phyloP scores from a whole-genome alignment of 2,329 filamentous ascomycete species.

The Phialocephala sp. region DNA sequence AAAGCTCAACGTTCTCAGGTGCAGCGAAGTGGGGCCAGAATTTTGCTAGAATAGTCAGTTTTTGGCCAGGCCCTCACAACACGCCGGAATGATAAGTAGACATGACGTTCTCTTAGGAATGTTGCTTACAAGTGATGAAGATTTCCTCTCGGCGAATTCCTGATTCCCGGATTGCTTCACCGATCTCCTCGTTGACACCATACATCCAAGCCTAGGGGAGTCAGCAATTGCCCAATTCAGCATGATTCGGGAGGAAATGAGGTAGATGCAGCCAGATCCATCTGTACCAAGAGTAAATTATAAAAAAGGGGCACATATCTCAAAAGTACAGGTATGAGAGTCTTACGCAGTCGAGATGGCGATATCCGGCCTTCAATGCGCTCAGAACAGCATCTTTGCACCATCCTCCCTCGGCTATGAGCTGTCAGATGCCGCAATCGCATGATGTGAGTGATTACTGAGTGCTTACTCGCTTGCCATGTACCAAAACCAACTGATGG shows the following conservation, averaged over 20 bases:
- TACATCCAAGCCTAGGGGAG: slow-evolving; percentile 9
- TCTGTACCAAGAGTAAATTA: neutral
- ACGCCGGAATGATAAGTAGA: neutral
- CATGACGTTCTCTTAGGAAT: too few species aligned
- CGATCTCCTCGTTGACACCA: slow-evolving; percentile 39
- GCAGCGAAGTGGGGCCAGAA: slow-evolving; percentile 49
- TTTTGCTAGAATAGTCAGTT: slow-evolving; percentile 47
- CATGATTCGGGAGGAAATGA: too few species aligned
- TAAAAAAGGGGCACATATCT: neutral
- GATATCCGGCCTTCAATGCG: slow-evolving; percentile 23
- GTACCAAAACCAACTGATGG: slow-evolving; percentile 26
- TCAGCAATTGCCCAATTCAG: too few species aligned
- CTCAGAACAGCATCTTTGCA: slow-evolving; percentile 25
- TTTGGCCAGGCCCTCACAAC: neutral
- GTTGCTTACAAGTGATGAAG: slow-evolving; percentile 49
- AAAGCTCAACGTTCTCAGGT: slow-evolving; percentile 57
- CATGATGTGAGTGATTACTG: neutral
- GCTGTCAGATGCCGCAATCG: neutral
- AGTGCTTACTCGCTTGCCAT: slow-evolving; percentile 18
- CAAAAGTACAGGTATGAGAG: neutral
- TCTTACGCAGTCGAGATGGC: slow-evolving; percentile 7
- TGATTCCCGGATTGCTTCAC: slow-evolving; percentile 46
- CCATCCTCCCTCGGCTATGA: slow-evolving; percentile 17
- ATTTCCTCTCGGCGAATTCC: slow-evolving; percentile 48
- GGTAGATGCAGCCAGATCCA: too few species aligned